phyloP scores from a whole-genome alignment of 768 basidiomycete species.

The Candolleomyces efflorescens region DNA sequence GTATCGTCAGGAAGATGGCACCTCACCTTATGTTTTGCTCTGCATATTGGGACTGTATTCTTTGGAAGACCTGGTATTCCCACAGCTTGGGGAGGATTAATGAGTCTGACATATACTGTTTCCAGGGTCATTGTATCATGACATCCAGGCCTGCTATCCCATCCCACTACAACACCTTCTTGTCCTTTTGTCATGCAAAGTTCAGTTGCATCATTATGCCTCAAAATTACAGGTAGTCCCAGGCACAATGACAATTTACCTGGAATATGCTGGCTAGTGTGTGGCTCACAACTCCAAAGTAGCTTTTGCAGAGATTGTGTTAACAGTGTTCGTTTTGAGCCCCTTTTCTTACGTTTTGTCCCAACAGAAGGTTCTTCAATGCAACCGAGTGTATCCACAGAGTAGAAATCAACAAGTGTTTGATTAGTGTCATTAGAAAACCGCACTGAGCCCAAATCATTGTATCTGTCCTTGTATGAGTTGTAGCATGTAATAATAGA shows the following conservation, averaged over 20 bases:
- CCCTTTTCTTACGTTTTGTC: not conserved
- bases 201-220: constrained; percentile 28
- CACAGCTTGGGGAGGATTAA: constrained; percentile 19
- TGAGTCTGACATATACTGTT: constrained; percentile 25
- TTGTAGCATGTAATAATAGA: constrained; percentile 36
- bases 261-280: constrained; percentile 16
- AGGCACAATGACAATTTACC: constrained; percentile 24
- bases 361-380: not conserved
- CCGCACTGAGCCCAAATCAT: constrained; percentile 22
- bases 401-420: constrained; percentile 3
- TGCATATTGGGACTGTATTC: constrained; percentile 26
- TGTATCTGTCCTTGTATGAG: constrained; percentile 32
- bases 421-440: constrained; percentile 31
- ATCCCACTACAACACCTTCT: constrained; percentile 23
- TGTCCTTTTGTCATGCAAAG: constrained; percentile 32
- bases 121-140: constrained; percentile 17
- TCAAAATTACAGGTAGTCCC: constrained; percentile 30
- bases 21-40: not conserved
- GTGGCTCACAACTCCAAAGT: constrained; percentile 18
- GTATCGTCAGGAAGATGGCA: constrained; percentile 11
- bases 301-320: constrained; percentile 11
- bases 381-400: constrained; percentile 24
- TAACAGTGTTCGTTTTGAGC: not conserved
- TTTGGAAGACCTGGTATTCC: constrained; percentile 21
- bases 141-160: constrained; percentile 14